Percentiles rank a stretch among this genome's conserved stretches.
phyloP scores from a whole-genome alignment of 2,329 filamentous ascomycete species.

The Sordariomycetes sp. region DNA sequence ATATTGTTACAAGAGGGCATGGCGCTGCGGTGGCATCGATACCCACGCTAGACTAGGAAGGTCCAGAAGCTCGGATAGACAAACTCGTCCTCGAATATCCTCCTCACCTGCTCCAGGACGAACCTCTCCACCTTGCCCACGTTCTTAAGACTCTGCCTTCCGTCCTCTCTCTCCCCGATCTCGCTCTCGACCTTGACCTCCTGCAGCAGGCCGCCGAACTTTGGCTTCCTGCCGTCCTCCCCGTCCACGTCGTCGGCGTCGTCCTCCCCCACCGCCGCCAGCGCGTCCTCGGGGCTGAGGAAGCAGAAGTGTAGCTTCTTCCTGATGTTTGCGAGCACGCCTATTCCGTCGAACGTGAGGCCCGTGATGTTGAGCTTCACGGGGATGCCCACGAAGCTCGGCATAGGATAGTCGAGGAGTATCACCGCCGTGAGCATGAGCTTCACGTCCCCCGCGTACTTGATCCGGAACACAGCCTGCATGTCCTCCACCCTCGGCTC shows the following conservation, averaged over 20 bases:
- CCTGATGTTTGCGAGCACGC: conserved; percentile 82
- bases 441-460: conserved; percentile 78
- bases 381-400: conserved; percentile 91
- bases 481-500: conserved; percentile 78
- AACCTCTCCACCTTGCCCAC: conserved; percentile 98
- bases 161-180: conserved; percentile 83
- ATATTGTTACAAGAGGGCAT: background rate
- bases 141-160: conserved; percentile 94
- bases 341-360: conserved; percentile 88
- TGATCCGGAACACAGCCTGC: conserved; percentile 84
- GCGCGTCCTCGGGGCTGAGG: conserved; percentile 80
- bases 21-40: background rate
- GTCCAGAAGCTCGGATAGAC: conserved; percentile 99
- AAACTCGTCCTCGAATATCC: conserved; percentile 98
- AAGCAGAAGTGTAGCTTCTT: conserved; percentile 91
- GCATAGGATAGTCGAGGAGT: conserved; percentile 94
- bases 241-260: conserved; percentile 19
- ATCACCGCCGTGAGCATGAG: conserved; percentile 91
- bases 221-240: conserved; percentile 15
- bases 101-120: conserved; percentile 87
- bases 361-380: conserved; percentile 93
- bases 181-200: conserved; percentile 96
- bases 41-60: conserved; percentile 59
- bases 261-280: conserved; percentile 53
- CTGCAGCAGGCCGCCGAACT: conserved; percentile 68